phyloP scores from a whole-genome alignment of 225 moss, liverwort and hornwort species.

The Bryoerythrophyllum caledonicum region DNA sequence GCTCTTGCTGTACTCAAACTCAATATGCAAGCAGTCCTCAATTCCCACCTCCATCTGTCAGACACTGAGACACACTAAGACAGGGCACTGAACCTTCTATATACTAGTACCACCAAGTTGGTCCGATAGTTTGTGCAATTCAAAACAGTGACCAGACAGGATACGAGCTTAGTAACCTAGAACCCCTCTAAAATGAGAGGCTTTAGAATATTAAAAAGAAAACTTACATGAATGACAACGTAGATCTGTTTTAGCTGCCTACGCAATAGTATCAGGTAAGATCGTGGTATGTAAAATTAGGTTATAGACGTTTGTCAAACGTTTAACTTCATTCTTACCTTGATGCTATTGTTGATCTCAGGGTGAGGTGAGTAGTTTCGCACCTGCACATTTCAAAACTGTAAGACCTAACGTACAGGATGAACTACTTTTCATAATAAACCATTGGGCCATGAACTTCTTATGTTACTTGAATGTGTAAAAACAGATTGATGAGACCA shows the following conservation, averaged over 20 bases:
- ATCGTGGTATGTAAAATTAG: slow-evolving; percentile 2
- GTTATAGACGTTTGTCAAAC: neutral
- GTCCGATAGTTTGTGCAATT: neutral
- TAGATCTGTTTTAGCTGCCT: neutral
- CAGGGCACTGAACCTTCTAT: neutral
- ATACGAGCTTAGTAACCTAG: neutral
- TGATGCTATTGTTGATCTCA: slow-evolving; percentile 91
- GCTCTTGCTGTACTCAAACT: slow-evolving; percentile 99
- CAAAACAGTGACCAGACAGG: neutral
- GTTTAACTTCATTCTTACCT: slow-evolving; percentile 41
- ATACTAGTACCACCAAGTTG: neutral
- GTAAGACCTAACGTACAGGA: neutral
- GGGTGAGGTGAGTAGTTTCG: slow-evolving; percentile 86
- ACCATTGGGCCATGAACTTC: neutral
- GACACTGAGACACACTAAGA: slow-evolving; percentile 15
- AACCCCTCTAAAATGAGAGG: neutral
- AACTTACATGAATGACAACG: neutral
- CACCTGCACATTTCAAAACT: slow-evolving; percentile 50
- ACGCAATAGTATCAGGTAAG: neutral
- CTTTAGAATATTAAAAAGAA: neutral
- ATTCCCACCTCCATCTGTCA: slow-evolving; percentile 98
- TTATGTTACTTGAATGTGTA: neutral
- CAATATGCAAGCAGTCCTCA: slow-evolving; percentile 97
- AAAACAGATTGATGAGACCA: neutral
- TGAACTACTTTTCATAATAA: neutral